These are phyloP conservation scores for Mortierella antarctica DNA, from an alignment of 192 early-diverging fungal species.

Conservation along the genomic window DNA sequence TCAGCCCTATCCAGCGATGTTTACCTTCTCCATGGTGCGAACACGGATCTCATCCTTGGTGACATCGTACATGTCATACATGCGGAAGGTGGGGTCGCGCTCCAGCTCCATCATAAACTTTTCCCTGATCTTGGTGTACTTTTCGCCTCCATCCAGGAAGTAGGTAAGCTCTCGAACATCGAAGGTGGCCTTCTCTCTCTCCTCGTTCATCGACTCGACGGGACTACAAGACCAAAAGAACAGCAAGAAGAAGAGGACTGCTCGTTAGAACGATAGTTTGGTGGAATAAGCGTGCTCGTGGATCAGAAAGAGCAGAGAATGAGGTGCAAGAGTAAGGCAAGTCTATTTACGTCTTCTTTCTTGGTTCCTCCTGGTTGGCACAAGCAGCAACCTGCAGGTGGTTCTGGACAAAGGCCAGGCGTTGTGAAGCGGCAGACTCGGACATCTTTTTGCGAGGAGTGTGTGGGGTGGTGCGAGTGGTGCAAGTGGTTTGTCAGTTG, in stretches of 20 bases:
- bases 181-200: constrained; percentile 82
- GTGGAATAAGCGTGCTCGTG: neutral
- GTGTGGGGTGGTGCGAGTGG: neutral
- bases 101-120: constrained; percentile 87
- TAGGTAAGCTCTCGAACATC: constrained; percentile 83
- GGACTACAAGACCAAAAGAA: constrained; percentile 16
- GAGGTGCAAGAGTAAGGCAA: neutral
- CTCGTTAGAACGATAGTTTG: neutral
- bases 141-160: constrained; percentile 83
- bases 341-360: constrained; percentile 44
- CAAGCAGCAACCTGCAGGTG: constrained; percentile 49
- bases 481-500: neutral
- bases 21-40: constrained; percentile 87
- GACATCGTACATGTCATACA: constrained; percentile 84
- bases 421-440: constrained; percentile 43
- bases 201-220: constrained; percentile 67
- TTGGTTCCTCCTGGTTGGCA: constrained; percentile 33
- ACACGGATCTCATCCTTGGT: constrained; percentile 80
- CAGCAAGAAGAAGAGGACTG: neutral
- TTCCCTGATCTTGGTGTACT: constrained; percentile 67
- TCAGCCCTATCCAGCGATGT: neutral
- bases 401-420: constrained; percentile 42
- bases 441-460: constrained; percentile 26
- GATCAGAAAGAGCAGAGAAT: neutral
- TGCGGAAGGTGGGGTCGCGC: constrained; percentile 84